phyloP scores from a whole-genome alignment of 2,329 filamentous ascomycete species.

The Sporothrix globosa region DNA sequence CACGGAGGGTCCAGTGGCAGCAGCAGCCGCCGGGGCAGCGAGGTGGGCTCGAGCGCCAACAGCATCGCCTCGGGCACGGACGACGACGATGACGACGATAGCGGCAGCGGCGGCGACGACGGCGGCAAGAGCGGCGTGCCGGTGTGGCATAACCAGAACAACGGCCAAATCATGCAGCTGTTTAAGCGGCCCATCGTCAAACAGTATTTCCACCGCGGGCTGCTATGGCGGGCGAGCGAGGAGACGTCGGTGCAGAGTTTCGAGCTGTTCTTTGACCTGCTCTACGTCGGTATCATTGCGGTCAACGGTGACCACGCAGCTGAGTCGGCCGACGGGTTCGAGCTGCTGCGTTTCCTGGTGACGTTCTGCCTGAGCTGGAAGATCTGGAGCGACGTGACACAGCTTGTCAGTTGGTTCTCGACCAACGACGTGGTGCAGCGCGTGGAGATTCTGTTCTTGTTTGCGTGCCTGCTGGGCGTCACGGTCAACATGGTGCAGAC shows the following conservation, averaged over 20 bases:
- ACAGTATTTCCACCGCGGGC: slow-evolving; percentile 68
- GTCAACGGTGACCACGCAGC: slow-evolving; percentile 64
- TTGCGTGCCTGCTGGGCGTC: slow-evolving; percentile 63
- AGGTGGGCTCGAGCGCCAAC: slow-evolving; percentile 17
- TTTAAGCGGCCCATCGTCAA: slow-evolving; percentile 63
- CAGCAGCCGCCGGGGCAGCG: slow-evolving; percentile 21
- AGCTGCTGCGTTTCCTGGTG: slow-evolving; percentile 62
- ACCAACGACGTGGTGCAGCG: slow-evolving; percentile 63
- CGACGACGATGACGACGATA: slow-evolving; percentile 36
- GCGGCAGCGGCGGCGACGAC: slow-evolving; percentile 13
- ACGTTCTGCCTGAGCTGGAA: slow-evolving; percentile 67
- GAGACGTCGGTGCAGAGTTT: slow-evolving; percentile 65
- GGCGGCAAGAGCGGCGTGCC: slow-evolving; percentile 29
- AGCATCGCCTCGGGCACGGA: slow-evolving; percentile 28
- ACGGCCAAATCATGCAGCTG: slow-evolving; percentile 55
- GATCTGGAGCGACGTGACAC: slow-evolving; percentile 63
- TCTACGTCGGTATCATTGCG: slow-evolving; percentile 67
- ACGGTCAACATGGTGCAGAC: slow-evolving; percentile 65
- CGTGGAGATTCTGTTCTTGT: slow-evolving; percentile 61
- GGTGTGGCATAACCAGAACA: slow-evolving; percentile 39
- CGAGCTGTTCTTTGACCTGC: slow-evolving; percentile 66
- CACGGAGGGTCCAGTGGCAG: not conserved
- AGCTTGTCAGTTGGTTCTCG: slow-evolving; percentile 65
- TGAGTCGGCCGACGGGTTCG: slow-evolving; percentile 57
- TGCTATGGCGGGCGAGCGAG: slow-evolving; percentile 64